Evolutionary conservation across 2,329 filamentous ascomycete genomes (phyloP).

Genomic region (Fusarium secorum): DNA sequence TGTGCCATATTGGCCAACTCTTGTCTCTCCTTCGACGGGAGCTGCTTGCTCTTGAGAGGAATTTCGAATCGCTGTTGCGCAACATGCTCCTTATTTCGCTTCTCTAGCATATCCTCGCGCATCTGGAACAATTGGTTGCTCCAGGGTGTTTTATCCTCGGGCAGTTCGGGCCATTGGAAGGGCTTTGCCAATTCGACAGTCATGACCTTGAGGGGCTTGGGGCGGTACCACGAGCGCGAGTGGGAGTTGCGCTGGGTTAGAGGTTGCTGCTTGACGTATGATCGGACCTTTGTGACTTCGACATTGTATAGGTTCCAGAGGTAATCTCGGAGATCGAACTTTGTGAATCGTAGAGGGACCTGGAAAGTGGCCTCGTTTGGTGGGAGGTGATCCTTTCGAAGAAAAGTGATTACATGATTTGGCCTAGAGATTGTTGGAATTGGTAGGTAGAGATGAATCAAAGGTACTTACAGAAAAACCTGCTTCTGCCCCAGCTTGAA

Average conservation of each 20-base stretch:
- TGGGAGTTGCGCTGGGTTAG: constrained; percentile 60
- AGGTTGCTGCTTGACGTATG: constrained; percentile 72
- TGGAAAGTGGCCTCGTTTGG: constrained; percentile 88
- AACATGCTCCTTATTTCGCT: constrained; percentile 49
- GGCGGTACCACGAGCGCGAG: constrained; percentile 71
- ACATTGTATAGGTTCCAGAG: constrained; percentile 87
- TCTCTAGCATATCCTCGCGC: constrained; percentile 57
- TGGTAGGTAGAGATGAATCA: neutral
- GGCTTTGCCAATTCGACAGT: constrained; percentile 87
- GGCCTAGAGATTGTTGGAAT: constrained; percentile 63
- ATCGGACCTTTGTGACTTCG: constrained; percentile 75
- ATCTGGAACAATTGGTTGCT: constrained; percentile 67
- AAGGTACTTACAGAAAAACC: constrained; percentile 60
- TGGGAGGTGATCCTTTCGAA: constrained; percentile 74
- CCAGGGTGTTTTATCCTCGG: constrained; percentile 69
- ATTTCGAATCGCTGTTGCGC: constrained; percentile 47
- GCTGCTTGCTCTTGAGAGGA: constrained; percentile 52
- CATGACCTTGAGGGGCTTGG: constrained; percentile 86
- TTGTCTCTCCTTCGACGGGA: constrained; percentile 52
- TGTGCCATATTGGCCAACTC: constrained; percentile 69
- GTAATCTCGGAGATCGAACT: constrained; percentile 96
- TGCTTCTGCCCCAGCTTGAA: constrained; percentile 62
- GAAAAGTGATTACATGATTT: constrained; percentile 79
- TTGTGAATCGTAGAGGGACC: constrained; percentile 91
- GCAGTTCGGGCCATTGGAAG: constrained; percentile 84